Evolutionary conservation across 2,329 filamentous ascomycete genomes (phyloP).

Genomic region (Elsinoe arachidis): DNA sequence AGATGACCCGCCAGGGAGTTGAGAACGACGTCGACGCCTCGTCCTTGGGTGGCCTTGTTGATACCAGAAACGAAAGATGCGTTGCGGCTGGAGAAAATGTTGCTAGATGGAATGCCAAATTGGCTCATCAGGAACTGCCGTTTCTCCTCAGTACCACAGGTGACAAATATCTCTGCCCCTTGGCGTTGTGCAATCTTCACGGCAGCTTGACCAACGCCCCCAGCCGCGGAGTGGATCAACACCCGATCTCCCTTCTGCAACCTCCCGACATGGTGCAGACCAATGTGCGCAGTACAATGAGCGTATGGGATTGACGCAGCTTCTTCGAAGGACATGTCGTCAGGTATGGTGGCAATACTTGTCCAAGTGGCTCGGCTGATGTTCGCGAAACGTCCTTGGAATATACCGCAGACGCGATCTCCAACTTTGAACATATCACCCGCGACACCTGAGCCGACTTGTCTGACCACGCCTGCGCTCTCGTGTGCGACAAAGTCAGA

Average conservation of each 20-base stretch:
- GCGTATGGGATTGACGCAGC: slow-evolving; percentile 14
- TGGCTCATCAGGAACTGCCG: slow-evolving; percentile 16
- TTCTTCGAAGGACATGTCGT: too few species aligned
- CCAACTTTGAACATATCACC: too few species aligned
- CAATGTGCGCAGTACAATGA: slow-evolving; percentile 18
- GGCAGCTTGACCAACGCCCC: slow-evolving; percentile 22
- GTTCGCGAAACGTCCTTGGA: too few species aligned
- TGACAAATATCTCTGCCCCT: slow-evolving; percentile 22
- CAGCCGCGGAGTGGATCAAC: slow-evolving; percentile 23
- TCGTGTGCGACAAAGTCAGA: too few species aligned
- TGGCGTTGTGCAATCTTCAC: slow-evolving; percentile 18
- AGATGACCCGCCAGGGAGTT: slow-evolving; percentile 22
- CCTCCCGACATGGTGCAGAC: too few species aligned
- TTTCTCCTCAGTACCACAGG: slow-evolving; percentile 21
- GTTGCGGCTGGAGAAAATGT: slow-evolving; percentile 26
- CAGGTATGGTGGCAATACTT: too few species aligned
- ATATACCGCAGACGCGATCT: too few species aligned
- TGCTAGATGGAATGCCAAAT: slow-evolving; percentile 21
- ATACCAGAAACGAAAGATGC: slow-evolving; percentile 22
- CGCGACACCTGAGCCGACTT: too few species aligned
- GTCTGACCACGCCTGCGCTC: too few species aligned
- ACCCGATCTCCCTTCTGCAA: too few species aligned
- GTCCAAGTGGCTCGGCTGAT: too few species aligned
- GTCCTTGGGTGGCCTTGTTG: slow-evolving; percentile 19
- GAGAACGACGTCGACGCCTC: slow-evolving; percentile 28